Percentiles rank a stretch among this genome's conserved stretches.
phyloP scores from a whole-genome alignment of 805 yeast species.

The Metschnikowia similis region DNA sequence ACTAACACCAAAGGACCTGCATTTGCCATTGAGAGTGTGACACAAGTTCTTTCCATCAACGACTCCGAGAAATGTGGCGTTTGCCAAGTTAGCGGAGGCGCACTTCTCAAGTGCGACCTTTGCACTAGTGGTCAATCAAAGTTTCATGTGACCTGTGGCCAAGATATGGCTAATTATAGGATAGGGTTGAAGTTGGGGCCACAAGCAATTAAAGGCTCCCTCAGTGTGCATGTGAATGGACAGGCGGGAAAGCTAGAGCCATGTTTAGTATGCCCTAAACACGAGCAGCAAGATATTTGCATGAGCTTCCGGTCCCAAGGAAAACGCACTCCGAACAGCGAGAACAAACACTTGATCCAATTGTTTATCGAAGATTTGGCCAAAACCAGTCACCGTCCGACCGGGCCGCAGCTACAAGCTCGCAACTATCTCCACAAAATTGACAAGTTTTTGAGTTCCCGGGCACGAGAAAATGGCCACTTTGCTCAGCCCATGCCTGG shows the following conservation, averaged over 20 bases:
- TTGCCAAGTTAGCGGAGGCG: conserved; percentile 48
- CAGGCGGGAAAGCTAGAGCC: conserved; percentile 42
- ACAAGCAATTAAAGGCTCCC: conserved; percentile 14
- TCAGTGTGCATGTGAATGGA: conserved; percentile 18
- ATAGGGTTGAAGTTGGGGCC: conserved; percentile 50
- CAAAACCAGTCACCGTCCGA: conserved; percentile 16
- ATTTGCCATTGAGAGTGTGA: conserved; percentile 26
- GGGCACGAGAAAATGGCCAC: conserved; percentile 1
- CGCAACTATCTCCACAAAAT: conserved; percentile 25
- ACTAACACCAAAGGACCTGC: conserved; percentile 7
- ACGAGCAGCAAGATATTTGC: conserved; percentile 21
- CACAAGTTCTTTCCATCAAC: conserved; percentile 25
- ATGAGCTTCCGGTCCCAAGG: conserved; percentile 28
- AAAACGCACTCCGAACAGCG: conserved; percentile 22
- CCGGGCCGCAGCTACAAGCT: conserved; percentile 33
- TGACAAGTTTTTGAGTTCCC: conserved; percentile 4
- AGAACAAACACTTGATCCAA: conserved; percentile 34
- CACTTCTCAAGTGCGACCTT: conserved; percentile 42
- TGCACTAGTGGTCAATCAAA: conserved; percentile 30
- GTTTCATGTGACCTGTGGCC: conserved; percentile 59
- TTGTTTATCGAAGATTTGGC: conserved; percentile 36
- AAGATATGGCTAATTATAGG: conserved; percentile 38
- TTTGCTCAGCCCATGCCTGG: background rate
- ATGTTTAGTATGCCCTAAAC: conserved; percentile 40
- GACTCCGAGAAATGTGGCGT: conserved; percentile 37